Evolutionary conservation across 768 basidiomycete species (phyloP), one percentile per base, ranked within the genome.

Genomic region (Psilocybe tampanensis): DNA sequence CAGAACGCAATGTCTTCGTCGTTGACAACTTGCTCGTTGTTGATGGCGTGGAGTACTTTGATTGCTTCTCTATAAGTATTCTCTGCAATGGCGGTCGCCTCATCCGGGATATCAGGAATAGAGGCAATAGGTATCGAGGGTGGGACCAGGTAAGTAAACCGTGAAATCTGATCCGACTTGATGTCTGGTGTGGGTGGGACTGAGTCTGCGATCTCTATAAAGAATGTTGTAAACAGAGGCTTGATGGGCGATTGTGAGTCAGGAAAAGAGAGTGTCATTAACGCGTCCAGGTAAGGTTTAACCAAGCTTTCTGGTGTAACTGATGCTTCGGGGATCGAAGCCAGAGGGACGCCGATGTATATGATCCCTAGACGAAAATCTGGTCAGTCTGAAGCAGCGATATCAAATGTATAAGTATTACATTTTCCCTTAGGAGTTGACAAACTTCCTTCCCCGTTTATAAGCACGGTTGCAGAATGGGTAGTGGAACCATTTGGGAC

Each of bases 341-440:
- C 42, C 26, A 85, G 66, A 12, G 86, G 83, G 60, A 87, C 77
- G 0, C 76, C 70, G 41, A 89, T 70, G 66, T 87, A 84, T 8
- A 87, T 33, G n/a, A 88, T 76, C 77, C 78, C 89, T 91, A 32
- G 2, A 62, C 50, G 13, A 23, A 56, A 61, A 50, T 61, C 19
- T 61, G 51, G 51, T 32, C 36, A 39, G 12, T 39, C 61, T 51
- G 58, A 49, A 42, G 8, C 53, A 24, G 22, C 33, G 34, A 34
- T 17, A 42, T 41, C 21, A 15, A 36, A n/a, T 26, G 36, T 45
- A 19, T 32, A 45, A 50, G 44, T 54, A 86, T 64, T 64, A 89
- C 91, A 90, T 79, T 86, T 87, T 2, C 84, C 89, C 47, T 77
- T 74, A 0, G 94, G 94, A 19, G 89, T 80, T 4, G 89, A 86